Evolutionary conservation across 1,139 yeast genomes (phyloP).

Genomic region (Blastobotrys buckinghamii): DNA sequence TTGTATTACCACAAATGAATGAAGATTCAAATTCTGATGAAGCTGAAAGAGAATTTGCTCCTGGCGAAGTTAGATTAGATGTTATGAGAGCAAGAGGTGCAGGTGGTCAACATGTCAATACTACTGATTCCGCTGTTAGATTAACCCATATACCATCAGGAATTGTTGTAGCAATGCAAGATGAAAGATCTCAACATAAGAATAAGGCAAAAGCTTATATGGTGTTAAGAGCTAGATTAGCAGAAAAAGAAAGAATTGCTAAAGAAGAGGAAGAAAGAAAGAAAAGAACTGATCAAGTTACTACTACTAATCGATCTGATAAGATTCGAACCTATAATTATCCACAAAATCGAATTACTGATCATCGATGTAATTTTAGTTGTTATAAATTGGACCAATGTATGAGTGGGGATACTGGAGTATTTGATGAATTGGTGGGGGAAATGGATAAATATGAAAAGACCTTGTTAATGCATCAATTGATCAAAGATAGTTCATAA

Average conservation of each 20-base stretch:
- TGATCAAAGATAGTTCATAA: conserved; percentile 9
- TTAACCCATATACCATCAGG: conserved; percentile 92
- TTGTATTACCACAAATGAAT: conserved; percentile 78
- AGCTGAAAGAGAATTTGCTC: conserved; percentile 70
- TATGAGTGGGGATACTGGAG: conserved; percentile 52
- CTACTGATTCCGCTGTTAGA: conserved; percentile 95
- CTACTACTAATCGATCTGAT: conserved; percentile 85
- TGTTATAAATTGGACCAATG: conserved; percentile 77
- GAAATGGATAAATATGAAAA: conserved; percentile 46
- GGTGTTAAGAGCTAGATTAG: conserved; percentile 73
- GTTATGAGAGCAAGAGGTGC: conserved; percentile 97
- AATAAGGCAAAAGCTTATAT: conserved; percentile 94
- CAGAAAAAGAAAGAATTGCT: conserved; percentile 68
- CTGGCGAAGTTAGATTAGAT: conserved; percentile 86
- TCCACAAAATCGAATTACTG: conserved; percentile 90
- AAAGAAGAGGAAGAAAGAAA: conserved; percentile 60
- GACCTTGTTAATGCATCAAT: conserved; percentile 39
- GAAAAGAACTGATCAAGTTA: conserved; percentile 75
- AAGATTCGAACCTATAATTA: conserved; percentile 90
- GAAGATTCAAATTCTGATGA: conserved; percentile 51
- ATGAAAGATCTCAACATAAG: conserved; percentile 89
- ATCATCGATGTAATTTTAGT: conserved; percentile 81
- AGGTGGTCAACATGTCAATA: conserved; percentile 98
- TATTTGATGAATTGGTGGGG: conserved; percentile 55
- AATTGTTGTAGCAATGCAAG: conserved; percentile 83